These are phyloP conservation scores for Byssochlamys sp. DNA, from an alignment of 2,329 filamentous ascomycete genomes.

Conservation along the genomic window DNA sequence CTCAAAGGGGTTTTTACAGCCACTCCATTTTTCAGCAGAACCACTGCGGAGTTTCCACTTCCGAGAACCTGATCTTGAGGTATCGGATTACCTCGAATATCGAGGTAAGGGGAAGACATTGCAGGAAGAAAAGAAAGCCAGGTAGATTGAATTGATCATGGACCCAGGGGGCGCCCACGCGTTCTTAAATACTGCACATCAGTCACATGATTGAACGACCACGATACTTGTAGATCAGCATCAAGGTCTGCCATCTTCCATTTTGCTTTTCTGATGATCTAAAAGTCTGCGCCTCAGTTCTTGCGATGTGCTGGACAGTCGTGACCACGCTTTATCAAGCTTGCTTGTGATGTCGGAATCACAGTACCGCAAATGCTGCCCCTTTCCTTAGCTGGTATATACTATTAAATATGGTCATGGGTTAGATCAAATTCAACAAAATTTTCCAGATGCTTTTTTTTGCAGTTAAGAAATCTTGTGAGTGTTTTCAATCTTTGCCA, in stretches of 20 bases:
- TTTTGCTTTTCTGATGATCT: neutral
- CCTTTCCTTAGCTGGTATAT: conserved; percentile 3
- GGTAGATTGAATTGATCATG: too few relatives aligned
- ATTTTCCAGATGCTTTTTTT: too few relatives aligned
- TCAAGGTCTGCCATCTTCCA: neutral
- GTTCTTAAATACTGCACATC: too few relatives aligned
- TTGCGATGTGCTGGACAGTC: conserved; percentile 2
- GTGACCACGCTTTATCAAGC: neutral
- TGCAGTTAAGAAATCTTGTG: too few relatives aligned
- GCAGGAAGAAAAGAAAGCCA: too few relatives aligned
- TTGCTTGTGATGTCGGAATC: conserved; percentile 1
- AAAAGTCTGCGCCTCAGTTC: neutral
- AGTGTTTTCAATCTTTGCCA: too few relatives aligned
- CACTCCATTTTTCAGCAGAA: conserved; percentile 6
- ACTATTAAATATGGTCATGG: conserved; percentile 12
- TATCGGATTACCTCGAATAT: conserved; percentile 3
- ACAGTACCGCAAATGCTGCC: neutral
- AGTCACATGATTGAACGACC: too few relatives aligned
- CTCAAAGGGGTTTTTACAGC: conserved; percentile 13
- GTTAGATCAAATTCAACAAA: too few relatives aligned
- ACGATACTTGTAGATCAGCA: too few relatives aligned
- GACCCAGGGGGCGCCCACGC: too few relatives aligned
- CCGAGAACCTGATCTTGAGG: conserved; percentile 5
- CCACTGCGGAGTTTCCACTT: conserved; percentile 9
- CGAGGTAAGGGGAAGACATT: too few relatives aligned